Percentiles rank a stretch among this genome's conserved stretches.
These are phyloP conservation scores for Pluteus cervinus DNA, from an alignment of 768 basidiomycete species.

Conservation along the genomic window DNA sequence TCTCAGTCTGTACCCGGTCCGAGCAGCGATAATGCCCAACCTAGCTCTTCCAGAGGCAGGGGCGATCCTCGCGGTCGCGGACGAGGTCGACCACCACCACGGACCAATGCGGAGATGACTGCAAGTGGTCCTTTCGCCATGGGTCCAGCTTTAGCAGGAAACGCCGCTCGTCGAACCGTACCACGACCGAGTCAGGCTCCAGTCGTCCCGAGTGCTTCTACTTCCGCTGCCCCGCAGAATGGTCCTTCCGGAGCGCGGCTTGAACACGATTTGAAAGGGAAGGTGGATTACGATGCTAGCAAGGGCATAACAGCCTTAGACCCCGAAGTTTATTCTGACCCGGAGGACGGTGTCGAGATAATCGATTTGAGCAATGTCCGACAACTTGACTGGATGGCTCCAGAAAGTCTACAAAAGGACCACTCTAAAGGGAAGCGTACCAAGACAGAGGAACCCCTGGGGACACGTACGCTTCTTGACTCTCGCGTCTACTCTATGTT, in stretches of 20 bases:
- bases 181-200: slow-evolving; percentile 52
- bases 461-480: slow-evolving; percentile 3
- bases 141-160: slow-evolving; percentile 70
- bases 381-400: slow-evolving; percentile 86
- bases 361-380: slow-evolving; percentile 76
- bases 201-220: slow-evolving; percentile 32
- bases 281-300: slow-evolving; percentile 45
- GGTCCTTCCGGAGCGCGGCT: slow-evolving; percentile 22
- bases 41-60: slow-evolving; percentile 39
- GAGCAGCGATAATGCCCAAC: slow-evolving; percentile 16
- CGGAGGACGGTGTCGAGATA: slow-evolving; percentile 83
- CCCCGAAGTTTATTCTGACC: slow-evolving; percentile 83
- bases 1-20: slow-evolving; percentile 1
- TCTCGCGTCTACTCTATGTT: neutral
- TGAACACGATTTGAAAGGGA: slow-evolving; percentile 22
- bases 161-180: slow-evolving; percentile 41
- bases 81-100: slow-evolving; percentile 46
- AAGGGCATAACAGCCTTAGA: no score
- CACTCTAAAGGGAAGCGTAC: slow-evolving; percentile 25
- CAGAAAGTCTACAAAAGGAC: slow-evolving; percentile 61
- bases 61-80: slow-evolving; percentile 48
- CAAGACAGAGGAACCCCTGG: slow-evolving; percentile 40
- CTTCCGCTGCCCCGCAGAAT: slow-evolving; percentile 45
- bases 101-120: slow-evolving; percentile 63
- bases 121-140: slow-evolving; percentile 86